phyloP scores from a whole-genome alignment of 345 rosid species.

The Gossypium anomalum region DNA sequence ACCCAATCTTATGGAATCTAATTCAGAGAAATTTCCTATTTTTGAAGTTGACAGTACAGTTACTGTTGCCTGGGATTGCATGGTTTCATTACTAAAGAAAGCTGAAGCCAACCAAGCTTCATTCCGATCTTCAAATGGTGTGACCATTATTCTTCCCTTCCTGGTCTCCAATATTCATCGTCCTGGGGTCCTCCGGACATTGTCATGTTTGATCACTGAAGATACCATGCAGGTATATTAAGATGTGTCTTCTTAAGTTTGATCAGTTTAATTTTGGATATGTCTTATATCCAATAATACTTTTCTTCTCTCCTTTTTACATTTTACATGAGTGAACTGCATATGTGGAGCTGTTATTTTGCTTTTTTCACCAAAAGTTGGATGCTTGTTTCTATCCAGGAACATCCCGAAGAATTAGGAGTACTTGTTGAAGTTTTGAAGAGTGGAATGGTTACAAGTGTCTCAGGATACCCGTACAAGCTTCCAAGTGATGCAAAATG shows the following conservation, averaged over 20 bases:
- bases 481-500: constrained; percentile 91
- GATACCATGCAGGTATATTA: constrained; percentile 73
- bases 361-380: not conserved
- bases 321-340: not conserved
- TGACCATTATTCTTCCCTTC: constrained; percentile 80
- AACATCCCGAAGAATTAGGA: constrained; percentile 86
- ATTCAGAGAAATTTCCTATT: constrained; percentile 68
- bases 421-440: constrained; percentile 88
- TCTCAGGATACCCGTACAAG: constrained; percentile 77
- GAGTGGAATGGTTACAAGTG: constrained; percentile 94
- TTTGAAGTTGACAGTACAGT: constrained; percentile 82
- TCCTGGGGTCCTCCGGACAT: constrained; percentile 74
- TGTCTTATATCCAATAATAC: not conserved
- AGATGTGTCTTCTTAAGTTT: constrained; percentile 5
- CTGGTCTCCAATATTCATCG: constrained; percentile 79
- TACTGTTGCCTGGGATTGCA: constrained; percentile 88
- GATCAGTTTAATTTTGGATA: not conserved
- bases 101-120: constrained; percentile 87
- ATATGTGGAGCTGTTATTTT: not conserved
- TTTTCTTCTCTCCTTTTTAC: not conserved
- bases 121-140: constrained; percentile 87
- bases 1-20: constrained; percentile 82
- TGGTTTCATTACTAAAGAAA: constrained; percentile 89
- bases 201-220: constrained; percentile 94
- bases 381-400: constrained; percentile 39